Conservation (phyloP, 306 rosid genomes). For the Begonia masoniana region DNA sequence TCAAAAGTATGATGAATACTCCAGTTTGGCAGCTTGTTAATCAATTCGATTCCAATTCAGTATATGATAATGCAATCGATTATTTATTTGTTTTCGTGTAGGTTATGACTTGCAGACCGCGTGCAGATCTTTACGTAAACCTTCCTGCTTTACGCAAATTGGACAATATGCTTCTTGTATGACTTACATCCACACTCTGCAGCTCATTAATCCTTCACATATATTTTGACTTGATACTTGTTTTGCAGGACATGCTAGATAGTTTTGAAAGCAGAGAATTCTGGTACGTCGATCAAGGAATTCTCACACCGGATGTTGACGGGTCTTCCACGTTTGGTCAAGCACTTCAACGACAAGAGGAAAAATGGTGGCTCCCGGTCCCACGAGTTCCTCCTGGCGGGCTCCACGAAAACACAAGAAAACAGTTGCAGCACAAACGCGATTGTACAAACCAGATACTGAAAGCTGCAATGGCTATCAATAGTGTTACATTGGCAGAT, state of each 20-base stretch:
- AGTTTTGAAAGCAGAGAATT: constrained; percentile 60
- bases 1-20: neutral
- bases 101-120: constrained; percentile 91
- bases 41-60: neutral
- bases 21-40: neutral
- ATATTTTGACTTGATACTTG: constrained; percentile 14
- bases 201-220: constrained; percentile 5
- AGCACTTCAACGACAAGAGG: constrained; percentile 81
- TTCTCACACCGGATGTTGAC: constrained; percentile 51
- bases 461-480: constrained; percentile 90
- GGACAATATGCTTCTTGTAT: constrained; percentile 97
- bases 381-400: constrained; percentile 87
- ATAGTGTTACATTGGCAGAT: constrained; percentile 64
- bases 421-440: constrained; percentile 76
- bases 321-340: constrained; percentile 56
- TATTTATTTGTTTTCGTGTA: constrained; percentile 2
- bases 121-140: constrained; percentile 81
- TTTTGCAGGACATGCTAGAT: constrained; percentile 65
- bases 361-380: constrained; percentile 96
- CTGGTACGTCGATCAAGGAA: constrained; percentile 95
- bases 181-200: constrained; percentile 19
- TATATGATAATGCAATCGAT: constrained; percentile 7
- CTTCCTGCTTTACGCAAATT: constrained; percentile 88
- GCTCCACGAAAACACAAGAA: constrained; percentile 54
- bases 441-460: constrained; percentile 77